Percentiles rank a stretch among this genome's conserved stretches.
Conservation (phyloP, 768 basidiomycete species). For the Gautieria morchelliformis region DNA sequence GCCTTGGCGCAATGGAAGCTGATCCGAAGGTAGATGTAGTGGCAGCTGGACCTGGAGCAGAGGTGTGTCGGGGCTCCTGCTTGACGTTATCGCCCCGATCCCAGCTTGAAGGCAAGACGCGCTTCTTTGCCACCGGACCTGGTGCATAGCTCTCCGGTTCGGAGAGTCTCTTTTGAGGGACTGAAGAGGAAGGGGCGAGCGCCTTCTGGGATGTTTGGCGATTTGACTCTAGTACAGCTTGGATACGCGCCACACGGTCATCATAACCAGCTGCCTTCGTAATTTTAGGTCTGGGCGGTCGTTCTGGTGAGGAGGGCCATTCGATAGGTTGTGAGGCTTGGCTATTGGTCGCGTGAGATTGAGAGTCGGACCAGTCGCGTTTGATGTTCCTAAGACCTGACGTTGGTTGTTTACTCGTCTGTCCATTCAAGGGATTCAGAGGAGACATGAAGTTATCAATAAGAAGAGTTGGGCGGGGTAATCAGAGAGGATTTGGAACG, state of each 20-base stretch:
- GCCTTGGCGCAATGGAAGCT: conserved; percentile 7
- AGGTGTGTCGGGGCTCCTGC: conserved; percentile 2
- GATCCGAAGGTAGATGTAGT: conserved; percentile 2
- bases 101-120: conserved; percentile 14
- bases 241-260: conserved; percentile 46
- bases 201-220: conserved; percentile 11
- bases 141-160: conserved; percentile 9
- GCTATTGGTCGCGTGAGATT: conserved; percentile 14
- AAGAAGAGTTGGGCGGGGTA: not conserved
- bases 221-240: conserved; percentile 38
- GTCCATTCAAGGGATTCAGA: not conserved
- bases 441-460: not conserved
- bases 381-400: conserved; percentile 46
- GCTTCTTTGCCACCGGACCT: conserved; percentile 13
- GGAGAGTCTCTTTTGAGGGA: conserved; percentile 27
- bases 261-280: conserved; percentile 14
- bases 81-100: conserved; percentile 23
- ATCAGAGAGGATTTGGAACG: not conserved
- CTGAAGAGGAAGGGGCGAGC: conserved; percentile 22
- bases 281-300: conserved; percentile 5
- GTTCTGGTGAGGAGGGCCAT: conserved; percentile 30
- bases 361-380: conserved; percentile 48
- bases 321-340: conserved; percentile 34
- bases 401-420: not conserved
- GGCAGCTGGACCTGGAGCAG: not conserved